Conservation (phyloP, 768 basidiomycete genomes). For the Trametes cinnabarina region DNA sequence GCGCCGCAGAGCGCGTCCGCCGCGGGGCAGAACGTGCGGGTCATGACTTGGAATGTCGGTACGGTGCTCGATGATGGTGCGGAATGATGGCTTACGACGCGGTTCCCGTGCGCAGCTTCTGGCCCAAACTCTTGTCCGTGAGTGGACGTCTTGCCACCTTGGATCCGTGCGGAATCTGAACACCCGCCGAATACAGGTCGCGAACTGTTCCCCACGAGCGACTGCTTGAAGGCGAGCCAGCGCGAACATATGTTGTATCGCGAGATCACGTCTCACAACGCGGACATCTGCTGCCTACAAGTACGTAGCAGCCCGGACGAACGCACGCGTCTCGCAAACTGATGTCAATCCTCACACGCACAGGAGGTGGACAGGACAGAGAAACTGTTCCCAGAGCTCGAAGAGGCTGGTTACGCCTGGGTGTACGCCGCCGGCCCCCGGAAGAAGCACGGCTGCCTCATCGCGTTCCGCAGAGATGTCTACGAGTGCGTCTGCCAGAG, state of each 20-base stretch:
- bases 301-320: conserved; percentile 40
- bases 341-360: too few relatives aligned
- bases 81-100: conserved; percentile 4
- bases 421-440: conserved; percentile 65
- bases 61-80: background rate
- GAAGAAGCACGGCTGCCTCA: conserved; percentile 86
- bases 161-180: background rate
- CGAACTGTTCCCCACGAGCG: conserved; percentile 79
- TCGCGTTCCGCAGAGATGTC: conserved; percentile 59
- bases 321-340: background rate
- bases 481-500: conserved; percentile 48
- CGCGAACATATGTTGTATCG: conserved; percentile 72
- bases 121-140: conserved; percentile 78
- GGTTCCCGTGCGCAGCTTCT: conserved; percentile 52
- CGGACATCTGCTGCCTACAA: conserved; percentile 87
- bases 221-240: conserved; percentile 74
- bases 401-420: conserved; percentile 60
- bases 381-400: conserved; percentile 65
- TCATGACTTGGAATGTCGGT: conserved; percentile 87
- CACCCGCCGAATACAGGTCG: conserved; percentile 47
- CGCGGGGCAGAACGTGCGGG: conserved; percentile 36
- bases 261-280: conserved; percentile 70
- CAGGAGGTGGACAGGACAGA: conserved; percentile 88
- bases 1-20: background rate
- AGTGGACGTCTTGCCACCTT: conserved; percentile 32